phyloP scores from a whole-genome alignment of 352 stramenopile species.

The Phytophthora multivora region DNA sequence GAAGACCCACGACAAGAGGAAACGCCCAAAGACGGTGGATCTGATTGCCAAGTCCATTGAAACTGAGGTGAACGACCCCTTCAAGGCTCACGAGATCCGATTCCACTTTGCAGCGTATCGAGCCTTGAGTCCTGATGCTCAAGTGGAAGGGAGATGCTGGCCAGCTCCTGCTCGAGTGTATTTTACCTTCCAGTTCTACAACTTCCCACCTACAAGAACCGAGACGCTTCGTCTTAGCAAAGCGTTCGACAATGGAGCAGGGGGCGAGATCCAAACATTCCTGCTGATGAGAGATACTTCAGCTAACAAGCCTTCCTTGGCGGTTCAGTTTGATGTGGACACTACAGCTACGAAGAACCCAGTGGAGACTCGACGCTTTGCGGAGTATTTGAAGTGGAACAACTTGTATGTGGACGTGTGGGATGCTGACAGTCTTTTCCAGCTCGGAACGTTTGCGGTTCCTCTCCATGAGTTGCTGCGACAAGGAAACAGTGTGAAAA shows the following conservation, averaged over 20 bases:
- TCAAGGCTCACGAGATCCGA: conserved; percentile 86
- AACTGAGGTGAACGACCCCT: conserved; percentile 73
- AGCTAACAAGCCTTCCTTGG: conserved; percentile 65
- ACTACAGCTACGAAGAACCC: conserved; percentile 60
- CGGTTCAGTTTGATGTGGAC: conserved; percentile 82
- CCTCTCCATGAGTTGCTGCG: conserved; percentile 89
- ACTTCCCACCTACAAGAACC: conserved; percentile 85
- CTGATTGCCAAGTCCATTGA: conserved; percentile 53
- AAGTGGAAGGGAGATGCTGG: conserved; percentile 2
- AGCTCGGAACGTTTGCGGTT: conserved; percentile 83
- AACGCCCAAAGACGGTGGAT: conserved; percentile 3
- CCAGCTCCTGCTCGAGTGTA: conserved; percentile 60
- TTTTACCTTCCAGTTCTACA: conserved; percentile 95
- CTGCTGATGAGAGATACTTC: conserved; percentile 70
- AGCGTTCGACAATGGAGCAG: conserved; percentile 43
- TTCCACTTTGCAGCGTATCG: conserved; percentile 92
- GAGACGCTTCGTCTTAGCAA: conserved; percentile 77
- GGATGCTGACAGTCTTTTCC: conserved; percentile 92
- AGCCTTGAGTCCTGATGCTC: conserved; percentile 3
- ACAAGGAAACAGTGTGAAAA: conserved; percentile 89
- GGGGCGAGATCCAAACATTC: conserved; percentile 43
- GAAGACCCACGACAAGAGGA: conserved; percentile 11
- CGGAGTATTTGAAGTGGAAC: conserved; percentile 86
- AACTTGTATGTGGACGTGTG: conserved; percentile 92
- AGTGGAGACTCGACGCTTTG: conserved; percentile 80